Evolutionary conservation across 108 stramenopile species (phyloP), one percentile per base, ranked within the genome.

Genomic region (Fragilariopsis cylindrus): DNA sequence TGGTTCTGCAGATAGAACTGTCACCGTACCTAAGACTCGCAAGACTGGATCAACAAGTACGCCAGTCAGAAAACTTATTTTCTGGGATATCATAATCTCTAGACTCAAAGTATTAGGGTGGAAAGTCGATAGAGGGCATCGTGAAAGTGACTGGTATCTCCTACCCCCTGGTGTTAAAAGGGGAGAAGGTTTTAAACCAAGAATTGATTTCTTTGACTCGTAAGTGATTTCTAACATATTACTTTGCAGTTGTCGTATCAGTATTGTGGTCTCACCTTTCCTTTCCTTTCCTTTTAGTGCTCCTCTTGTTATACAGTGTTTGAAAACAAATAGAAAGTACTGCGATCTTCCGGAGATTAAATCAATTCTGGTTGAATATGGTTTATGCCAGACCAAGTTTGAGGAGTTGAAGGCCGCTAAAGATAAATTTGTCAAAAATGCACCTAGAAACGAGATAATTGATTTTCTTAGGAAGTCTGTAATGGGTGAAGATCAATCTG

Each of bases 141-240:
- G 84, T n/a, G 71, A 77, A 3, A 52, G 12, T 54, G 84, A 84
- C 56, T 75, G 57, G 49, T 81, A 81, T 58, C 57, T 63, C n/a
- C n/a, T 71, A 16, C 83, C 84, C 9, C 84, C 80, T 15, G 84
- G 84, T 45, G 77, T 81, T 9, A n/a, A n/a, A 2, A 56, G 84
- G 67, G 77, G 77, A 8, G 15, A 15, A 19, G 83, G 83, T 46
- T 76, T 79, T 71, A 64, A 60, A 48, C 64, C 45, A 15, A 76
- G 84, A 4, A 30, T 64, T 4, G 80, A 84, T 45, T 84, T 78
- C 67, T 84, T 81, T 68, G 84, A 84, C 42, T 30, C 30, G 71
- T 71, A 71, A 57, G 71, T 71, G 50, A 42, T 9, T 46, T 7
- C 41, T 0, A 43, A 8, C 15, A 45, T 3, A 65, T 30, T 19